Conservation (phyloP, 176 grass and related monocot species). For the Rhynchospora breviuscula region DNA sequence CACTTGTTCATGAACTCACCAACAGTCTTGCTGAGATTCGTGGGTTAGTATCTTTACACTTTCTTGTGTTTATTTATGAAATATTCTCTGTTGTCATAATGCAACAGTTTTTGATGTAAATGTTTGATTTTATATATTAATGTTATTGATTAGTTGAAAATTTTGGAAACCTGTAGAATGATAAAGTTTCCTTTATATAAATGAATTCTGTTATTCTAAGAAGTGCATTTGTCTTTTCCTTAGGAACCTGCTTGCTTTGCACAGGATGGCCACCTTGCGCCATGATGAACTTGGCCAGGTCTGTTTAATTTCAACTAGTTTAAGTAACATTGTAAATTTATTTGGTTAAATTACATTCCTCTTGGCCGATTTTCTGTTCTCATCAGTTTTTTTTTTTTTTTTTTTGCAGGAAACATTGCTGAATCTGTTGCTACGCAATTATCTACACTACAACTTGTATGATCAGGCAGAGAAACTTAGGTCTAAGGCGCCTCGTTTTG, state of each 20-base stretch:
- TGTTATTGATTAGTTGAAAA: slow-evolving; percentile 9
- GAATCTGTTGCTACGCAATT: slow-evolving; percentile 96
- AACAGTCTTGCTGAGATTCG: slow-evolving; percentile 77
- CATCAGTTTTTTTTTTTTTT: background rate
- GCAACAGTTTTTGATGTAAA: no score
- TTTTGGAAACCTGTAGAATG: background rate
- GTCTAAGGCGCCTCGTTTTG: slow-evolving; percentile 90
- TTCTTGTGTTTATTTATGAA: no score
- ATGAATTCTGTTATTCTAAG: background rate
- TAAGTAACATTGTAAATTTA: background rate
- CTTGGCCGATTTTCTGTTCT: slow-evolving; percentile 2
- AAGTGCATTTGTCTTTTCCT: slow-evolving; percentile 16
- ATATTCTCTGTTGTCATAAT: no score
- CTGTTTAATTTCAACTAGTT: slow-evolving; percentile 23
- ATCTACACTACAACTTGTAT: slow-evolving; percentile 92
- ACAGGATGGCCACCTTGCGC: slow-evolving; percentile 72
- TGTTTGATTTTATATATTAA: background rate
- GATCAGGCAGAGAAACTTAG: slow-evolving; percentile 90
- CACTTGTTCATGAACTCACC: slow-evolving; percentile 59
- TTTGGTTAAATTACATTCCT: background rate
- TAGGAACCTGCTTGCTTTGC: slow-evolving; percentile 59
- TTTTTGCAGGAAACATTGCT: slow-evolving; percentile 72
- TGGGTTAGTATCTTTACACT: slow-evolving; percentile 47
- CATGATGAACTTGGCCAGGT: slow-evolving; percentile 86
- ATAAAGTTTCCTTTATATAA: background rate